Base-by-base conservation (phyloP, 1,284 basidiomycete genomes). In the Ceratobasidium sp. region DNA sequence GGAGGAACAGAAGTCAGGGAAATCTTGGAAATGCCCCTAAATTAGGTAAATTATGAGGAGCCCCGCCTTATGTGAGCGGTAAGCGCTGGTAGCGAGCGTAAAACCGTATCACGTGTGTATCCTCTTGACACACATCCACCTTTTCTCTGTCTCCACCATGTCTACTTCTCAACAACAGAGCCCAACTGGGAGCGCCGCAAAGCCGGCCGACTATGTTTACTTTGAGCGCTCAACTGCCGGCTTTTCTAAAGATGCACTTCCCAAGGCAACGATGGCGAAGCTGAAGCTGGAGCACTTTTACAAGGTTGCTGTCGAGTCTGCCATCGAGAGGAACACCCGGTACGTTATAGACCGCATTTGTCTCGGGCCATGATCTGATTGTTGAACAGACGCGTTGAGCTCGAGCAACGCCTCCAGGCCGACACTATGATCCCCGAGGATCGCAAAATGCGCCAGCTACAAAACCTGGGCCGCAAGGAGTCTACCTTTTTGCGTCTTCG, bases 221-320 rank as follows among this genome's bases (percentile, higher is more conserved):
- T 99, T 99, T 86, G 95, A 98, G 85, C 90, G 97, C 73, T 93
- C 93, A 73, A 94, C 95, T 1, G 87, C 89, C 64, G 91, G 91
- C 80, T 97, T 98, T 87, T 94, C 93, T 44, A 93, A 97, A 81
- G 93, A 95, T 83, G 95, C 96, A 53, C 89, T 97, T 77, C 96
- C 97, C 78, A 95, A 96, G 79, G 94, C 97, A 3, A 98, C 96
- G 76, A 95, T 95, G 26, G 97, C 97, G 44, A 98, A 99, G 86
- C 91, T 99, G 85, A 98, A 98, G 86, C 91, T 99, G 76, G 97
- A 98, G 86, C 95, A 97, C 80, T 98, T 94, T 86, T 99, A 99
- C 90, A 98, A 98, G 86, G 94, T 98, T 79, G 94, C 94, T 0
- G 96, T 98, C 40, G 95, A 97, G 85, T 91, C 94, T 78, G 96